Percentiles rank a stretch among this genome's conserved stretches.
Evolutionary conservation across 1,284 basidiomycete species (phyloP).

Genomic region (Inonotus obliquus): DNA sequence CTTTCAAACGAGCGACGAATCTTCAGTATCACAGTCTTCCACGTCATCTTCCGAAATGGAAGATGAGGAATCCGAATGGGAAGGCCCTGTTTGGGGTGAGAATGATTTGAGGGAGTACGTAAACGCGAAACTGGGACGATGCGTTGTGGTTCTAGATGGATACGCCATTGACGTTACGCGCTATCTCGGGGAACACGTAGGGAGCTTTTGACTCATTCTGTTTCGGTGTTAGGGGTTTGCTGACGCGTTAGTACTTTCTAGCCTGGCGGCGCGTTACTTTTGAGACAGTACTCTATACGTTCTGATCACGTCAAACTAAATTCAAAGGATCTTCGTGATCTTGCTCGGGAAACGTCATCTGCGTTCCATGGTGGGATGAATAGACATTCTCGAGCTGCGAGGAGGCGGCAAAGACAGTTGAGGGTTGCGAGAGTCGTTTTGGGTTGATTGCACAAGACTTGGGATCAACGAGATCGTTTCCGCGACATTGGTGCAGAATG

Average conservation of each 20-base stretch:
- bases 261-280: constrained; percentile 50
- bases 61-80: constrained; percentile 24
- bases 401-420: not conserved
- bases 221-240: not conserved
- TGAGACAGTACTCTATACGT: constrained; percentile 42
- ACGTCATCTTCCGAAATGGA: constrained; percentile 1
- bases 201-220: constrained; percentile 26
- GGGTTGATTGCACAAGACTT: not conserved
- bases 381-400: constrained; percentile 62
- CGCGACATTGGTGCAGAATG: not conserved
- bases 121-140: constrained; percentile 31
- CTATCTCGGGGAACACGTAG: constrained; percentile 66
- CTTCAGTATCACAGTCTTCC: not conserved
- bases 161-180: constrained; percentile 59
- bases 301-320: not conserved
- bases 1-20: constrained; percentile 1
- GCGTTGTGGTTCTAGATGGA: constrained; percentile 55
- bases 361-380: constrained; percentile 73
- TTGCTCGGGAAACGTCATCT: constrained; percentile 47
- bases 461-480: not conserved
- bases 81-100: constrained; percentile 35
- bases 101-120: constrained; percentile 35
- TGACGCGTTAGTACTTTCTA: constrained; percentile 23
- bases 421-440: constrained; percentile 6
- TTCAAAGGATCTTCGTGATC: not conserved